Evolutionary conservation across 2,329 filamentous ascomycete species (phyloP).

Genomic region (Drechslerella dactyloides): DNA sequence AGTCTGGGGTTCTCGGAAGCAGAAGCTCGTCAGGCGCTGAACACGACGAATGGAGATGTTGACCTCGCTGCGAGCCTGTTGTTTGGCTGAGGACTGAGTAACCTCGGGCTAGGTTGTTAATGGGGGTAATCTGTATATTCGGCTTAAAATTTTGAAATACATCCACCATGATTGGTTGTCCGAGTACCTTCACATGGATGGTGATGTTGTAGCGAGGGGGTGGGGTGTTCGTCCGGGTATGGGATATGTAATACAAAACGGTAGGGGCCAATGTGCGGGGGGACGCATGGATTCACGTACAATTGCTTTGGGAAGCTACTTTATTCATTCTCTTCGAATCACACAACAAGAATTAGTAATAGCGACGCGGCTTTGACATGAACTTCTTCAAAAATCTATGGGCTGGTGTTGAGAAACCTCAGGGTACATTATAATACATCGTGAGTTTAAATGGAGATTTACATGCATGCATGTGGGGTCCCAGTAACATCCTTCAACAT

Average conservation of each 20-base stretch:
- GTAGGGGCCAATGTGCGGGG: background rate
- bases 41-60: conserved; percentile 82
- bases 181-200: conserved; percentile 23
- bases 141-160: conserved; percentile 30
- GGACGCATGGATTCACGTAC: too few relatives aligned
- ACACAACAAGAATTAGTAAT: too few relatives aligned
- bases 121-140: conserved; percentile 14
- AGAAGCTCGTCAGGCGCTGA: conserved; percentile 78
- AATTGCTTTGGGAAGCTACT: too few relatives aligned
- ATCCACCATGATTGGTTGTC: conserved; percentile 25
- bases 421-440: too few relatives aligned
- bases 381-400: too few relatives aligned
- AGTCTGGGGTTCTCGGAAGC: conserved; percentile 77
- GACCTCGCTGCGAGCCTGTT: conserved; percentile 86
- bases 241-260: background rate
- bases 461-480: too few relatives aligned
- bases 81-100: conserved; percentile 58
- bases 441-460: too few relatives aligned
- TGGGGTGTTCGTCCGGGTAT: background rate
- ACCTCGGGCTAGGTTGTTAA: conserved; percentile 5
- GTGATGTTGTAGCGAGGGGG: conserved; percentile 1
- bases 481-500: too few relatives aligned
- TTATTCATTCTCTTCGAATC: too few relatives aligned
- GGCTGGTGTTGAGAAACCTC: too few relatives aligned
- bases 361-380: too few relatives aligned